Conservation (phyloP, 169 alveolate genomes). For the Babesia bovis region DNA sequence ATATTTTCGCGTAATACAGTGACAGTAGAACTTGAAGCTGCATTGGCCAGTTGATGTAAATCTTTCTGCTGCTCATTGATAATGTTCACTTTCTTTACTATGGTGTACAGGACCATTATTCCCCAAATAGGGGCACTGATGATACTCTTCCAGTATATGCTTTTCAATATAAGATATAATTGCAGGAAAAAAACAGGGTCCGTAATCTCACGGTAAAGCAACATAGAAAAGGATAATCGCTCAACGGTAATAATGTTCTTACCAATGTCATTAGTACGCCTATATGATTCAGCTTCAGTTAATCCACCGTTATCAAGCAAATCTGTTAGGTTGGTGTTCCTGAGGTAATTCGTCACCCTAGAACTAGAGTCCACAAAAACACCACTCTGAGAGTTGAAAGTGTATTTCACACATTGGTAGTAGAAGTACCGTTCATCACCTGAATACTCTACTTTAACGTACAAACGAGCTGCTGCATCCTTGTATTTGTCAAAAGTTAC, state of each 20-base stretch:
- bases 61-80: conserved; percentile 77
- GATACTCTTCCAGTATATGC: conserved; percentile 75
- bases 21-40: conserved; percentile 57
- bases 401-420: conserved; percentile 68
- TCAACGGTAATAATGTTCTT: conserved; percentile 68
- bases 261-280: conserved; percentile 68
- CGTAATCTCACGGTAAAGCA: conserved; percentile 70
- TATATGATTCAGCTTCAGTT: conserved; percentile 71
- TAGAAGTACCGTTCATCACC: conserved; percentile 54
- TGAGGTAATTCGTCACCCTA: conserved; percentile 61
- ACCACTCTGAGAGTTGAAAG: conserved; percentile 65
- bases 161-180: conserved; percentile 70
- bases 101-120: conserved; percentile 62
- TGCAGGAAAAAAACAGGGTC: conserved; percentile 79
- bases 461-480: conserved; percentile 32
- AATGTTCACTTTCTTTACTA: conserved; percentile 69
- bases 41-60: conserved; percentile 64
- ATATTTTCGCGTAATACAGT: conserved; percentile 73
- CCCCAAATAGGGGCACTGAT: conserved; percentile 79
- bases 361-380: conserved; percentile 67
- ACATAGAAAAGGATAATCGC: conserved; percentile 60
- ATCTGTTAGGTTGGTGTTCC: conserved; percentile 67
- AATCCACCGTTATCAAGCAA: conserved; percentile 76
- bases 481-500: conserved; percentile 64
- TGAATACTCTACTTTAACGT: conserved; percentile 19